Conservation (phyloP, 2,329 filamentous ascomycete species). For the Talaromyces sp. region DNA sequence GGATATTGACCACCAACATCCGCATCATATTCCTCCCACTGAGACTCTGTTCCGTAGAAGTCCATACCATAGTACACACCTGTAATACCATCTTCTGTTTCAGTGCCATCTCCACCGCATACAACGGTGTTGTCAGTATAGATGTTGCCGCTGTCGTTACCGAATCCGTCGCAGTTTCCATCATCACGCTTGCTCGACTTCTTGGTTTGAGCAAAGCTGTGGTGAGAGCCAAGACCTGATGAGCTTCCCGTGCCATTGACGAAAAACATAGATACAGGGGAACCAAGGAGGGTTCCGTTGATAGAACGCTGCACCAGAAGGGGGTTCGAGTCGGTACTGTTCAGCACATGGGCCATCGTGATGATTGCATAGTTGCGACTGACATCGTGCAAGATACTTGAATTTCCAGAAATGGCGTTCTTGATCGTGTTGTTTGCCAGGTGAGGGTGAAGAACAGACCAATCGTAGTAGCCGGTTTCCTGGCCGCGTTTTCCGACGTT, state of each 20-base stretch:
- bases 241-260: background rate
- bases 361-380: background rate
- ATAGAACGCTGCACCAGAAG: background rate
- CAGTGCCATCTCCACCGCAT: background rate
- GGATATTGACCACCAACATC: slow-evolving; percentile 1
- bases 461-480: background rate
- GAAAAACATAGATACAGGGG: background rate
- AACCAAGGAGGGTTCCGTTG: background rate
- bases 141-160: background rate
- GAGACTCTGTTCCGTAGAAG: background rate
- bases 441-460: background rate
- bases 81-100: background rate
- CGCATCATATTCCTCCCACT: slow-evolving; percentile 1
- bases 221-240: background rate
- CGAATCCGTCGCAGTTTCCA: background rate
- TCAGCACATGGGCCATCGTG: background rate
- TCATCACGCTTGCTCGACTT: background rate
- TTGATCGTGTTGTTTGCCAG: background rate
- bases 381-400: background rate
- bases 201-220: background rate
- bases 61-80: background rate
- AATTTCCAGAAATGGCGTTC: background rate
- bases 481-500: background rate
- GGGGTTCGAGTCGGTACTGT: background rate
- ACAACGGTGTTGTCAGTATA: background rate